These are phyloP conservation scores for Nakataea oryzae DNA, from an alignment of 2,329 filamentous ascomycete species.

Conservation along the genomic window DNA sequence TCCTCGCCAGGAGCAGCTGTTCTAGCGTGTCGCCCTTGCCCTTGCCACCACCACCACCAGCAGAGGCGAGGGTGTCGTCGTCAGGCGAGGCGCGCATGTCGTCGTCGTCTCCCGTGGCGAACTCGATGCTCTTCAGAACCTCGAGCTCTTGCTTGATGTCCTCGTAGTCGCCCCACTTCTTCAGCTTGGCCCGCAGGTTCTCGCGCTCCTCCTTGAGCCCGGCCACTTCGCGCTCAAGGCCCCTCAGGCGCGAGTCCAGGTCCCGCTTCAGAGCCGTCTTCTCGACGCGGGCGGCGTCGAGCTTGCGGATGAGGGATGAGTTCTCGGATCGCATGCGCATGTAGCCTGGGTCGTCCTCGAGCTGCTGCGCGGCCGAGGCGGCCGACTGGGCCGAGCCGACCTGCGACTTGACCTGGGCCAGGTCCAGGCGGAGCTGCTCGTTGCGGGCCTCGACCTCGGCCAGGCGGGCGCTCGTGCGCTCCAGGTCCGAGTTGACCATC, in stretches of 20 bases:
- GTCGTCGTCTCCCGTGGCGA: constrained; percentile 81
- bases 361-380: constrained; percentile 50
- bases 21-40: constrained; percentile 73
- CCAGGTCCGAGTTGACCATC: constrained; percentile 83
- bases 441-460: constrained; percentile 91
- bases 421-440: constrained; percentile 80
- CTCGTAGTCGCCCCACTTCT: constrained; percentile 89
- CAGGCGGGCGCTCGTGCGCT: constrained; percentile 75
- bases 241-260: constrained; percentile 63
- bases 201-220: constrained; percentile 75
- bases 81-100: constrained; percentile 37
- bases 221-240: constrained; percentile 68
- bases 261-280: constrained; percentile 71
- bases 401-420: constrained; percentile 73
- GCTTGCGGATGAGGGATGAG: constrained; percentile 76
- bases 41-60: constrained; percentile 23
- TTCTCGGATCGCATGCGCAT: constrained; percentile 88
- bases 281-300: constrained; percentile 76
- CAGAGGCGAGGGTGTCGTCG: constrained; percentile 12
- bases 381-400: not conserved
- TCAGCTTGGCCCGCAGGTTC: constrained; percentile 65
- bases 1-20: constrained; percentile 80
- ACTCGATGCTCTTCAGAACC: constrained; percentile 95
- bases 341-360: constrained; percentile 85
- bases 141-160: constrained; percentile 94